A percentile compares a stretch with the other conserved stretches of the same genome.
phyloP scores from a whole-genome alignment of 1,284 basidiomycete species.

The Melanopsichium pennsylvanicum region DNA sequence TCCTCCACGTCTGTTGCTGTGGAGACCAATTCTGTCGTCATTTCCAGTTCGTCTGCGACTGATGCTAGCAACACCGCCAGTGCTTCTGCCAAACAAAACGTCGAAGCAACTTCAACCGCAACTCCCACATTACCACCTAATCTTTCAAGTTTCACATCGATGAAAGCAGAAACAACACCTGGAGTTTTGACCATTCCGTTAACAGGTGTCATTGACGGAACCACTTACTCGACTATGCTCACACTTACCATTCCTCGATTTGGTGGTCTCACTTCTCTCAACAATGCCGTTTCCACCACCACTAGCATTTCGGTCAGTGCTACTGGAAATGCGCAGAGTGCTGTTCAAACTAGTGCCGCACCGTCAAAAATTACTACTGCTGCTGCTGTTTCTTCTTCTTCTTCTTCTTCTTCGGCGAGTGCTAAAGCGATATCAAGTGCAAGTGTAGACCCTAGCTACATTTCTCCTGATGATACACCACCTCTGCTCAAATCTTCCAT shows the following conservation, averaged over 20 bases:
- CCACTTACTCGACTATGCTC: constrained; percentile 33
- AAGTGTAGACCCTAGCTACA: constrained; percentile 19
- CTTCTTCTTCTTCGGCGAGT: not conserved
- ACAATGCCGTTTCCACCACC: not conserved
- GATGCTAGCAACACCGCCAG: not conserved
- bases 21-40: too few relatives aligned
- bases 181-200: constrained; percentile 25
- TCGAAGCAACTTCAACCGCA: not conserved
- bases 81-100: constrained; percentile 2
- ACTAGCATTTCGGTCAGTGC: constrained; percentile 1
- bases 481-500: constrained; percentile 20
- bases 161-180: constrained; percentile 6
- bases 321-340: constrained; percentile 6
- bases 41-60: constrained; percentile 2
- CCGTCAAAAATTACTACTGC: constrained; percentile 4
- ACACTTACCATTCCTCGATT: constrained; percentile 24
- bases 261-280: not conserved
- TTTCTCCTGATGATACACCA: constrained; percentile 17
- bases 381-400: not conserved
- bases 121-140: constrained; percentile 24
- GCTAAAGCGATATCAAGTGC: not conserved
- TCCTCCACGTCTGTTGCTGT: constrained; percentile 3
- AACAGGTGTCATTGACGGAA: constrained; percentile 27
- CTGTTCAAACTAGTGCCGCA: not conserved
- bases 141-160: constrained; percentile 26